Evolutionary conservation across 352 stramenopile genomes (phyloP).

Genomic region (Pythium scleroteichum): DNA sequence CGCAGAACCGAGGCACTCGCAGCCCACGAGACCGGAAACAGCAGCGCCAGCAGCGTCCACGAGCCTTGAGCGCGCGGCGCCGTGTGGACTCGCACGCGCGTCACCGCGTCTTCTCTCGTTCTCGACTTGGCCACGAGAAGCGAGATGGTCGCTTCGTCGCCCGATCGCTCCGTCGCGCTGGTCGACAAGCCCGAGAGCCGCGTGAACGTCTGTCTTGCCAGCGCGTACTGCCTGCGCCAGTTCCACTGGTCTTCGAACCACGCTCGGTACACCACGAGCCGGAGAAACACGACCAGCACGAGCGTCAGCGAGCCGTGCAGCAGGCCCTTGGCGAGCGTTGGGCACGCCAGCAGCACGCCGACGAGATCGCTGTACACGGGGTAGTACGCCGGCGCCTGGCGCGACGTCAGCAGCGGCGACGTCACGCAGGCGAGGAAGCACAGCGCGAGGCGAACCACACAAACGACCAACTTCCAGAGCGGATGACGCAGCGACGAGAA

Average conservation of each 20-base stretch:
- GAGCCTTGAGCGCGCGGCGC: constrained; percentile 43
- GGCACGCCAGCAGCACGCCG: constrained; percentile 21
- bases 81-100: constrained; percentile 22
- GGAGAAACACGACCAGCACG: constrained; percentile 34
- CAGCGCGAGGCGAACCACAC: constrained; percentile 32
- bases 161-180: neutral
- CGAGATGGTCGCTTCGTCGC: constrained; percentile 8
- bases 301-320: constrained; percentile 32
- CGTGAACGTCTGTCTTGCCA: constrained; percentile 31
- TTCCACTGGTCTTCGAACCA: constrained; percentile 50
- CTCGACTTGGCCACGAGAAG: constrained; percentile 30
- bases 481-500: constrained; percentile 46
- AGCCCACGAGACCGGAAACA: constrained; percentile 42
- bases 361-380: constrained; percentile 41
- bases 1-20: constrained; percentile 20
- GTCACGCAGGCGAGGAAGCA: constrained; percentile 42
- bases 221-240: constrained; percentile 35
- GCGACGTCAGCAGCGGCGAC: constrained; percentile 43
- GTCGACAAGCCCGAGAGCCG: constrained; percentile 16
- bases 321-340: constrained; percentile 33
- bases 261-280: constrained; percentile 39
- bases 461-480: constrained; percentile 35
- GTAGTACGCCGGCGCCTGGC: constrained; percentile 34
- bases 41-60: constrained; percentile 49
- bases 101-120: constrained; percentile 10